These are phyloP conservation scores for Ustilago vetiveriae DNA, from an alignment of 1,284 basidiomycete genomes.

Conservation along the genomic window DNA sequence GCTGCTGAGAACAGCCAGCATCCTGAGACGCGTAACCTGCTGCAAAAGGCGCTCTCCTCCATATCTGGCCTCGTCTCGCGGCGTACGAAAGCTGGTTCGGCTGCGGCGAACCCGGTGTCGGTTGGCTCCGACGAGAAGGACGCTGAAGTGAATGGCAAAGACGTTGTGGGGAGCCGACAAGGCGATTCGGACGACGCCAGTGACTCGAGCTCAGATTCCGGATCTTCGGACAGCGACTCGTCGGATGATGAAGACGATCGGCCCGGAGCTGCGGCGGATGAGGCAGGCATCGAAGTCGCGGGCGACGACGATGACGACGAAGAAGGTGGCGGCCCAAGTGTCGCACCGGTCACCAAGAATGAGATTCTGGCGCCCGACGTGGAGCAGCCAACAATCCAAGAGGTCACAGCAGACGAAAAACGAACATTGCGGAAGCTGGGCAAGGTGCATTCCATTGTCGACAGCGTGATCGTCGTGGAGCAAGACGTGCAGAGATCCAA, in stretches of 20 bases:
- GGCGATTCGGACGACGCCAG: constrained; percentile 12
- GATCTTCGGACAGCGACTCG: constrained; percentile 24
- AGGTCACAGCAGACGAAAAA: constrained; percentile 37
- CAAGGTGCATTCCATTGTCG: constrained; percentile 60
- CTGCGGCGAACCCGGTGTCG: background rate
- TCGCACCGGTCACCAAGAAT: constrained; percentile 56
- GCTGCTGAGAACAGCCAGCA: constrained; percentile 38
- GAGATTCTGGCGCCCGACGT: constrained; percentile 51
- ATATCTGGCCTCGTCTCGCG: constrained; percentile 34
- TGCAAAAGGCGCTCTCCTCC: constrained; percentile 39
- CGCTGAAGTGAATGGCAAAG: background rate
- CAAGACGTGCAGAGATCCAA: constrained; percentile 48
- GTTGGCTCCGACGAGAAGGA: background rate
- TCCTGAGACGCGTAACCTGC: constrained; percentile 29
- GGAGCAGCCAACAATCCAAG: constrained; percentile 31
- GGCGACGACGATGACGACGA: constrained; percentile 50
- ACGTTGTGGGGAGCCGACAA: too few species aligned
- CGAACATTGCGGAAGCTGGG: constrained; percentile 49
- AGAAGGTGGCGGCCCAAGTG: constrained; percentile 10
- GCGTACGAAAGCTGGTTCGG: constrained; percentile 13
- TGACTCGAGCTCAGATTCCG: constrained; percentile 18
- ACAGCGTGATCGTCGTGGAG: constrained; percentile 60
- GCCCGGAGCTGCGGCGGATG: constrained; percentile 4
- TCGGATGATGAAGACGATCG: constrained; percentile 35
- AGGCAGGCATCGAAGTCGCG: constrained; percentile 4